Conservation (phyloP, 192 early-diverging fungal genomes). For the Entrophospora sp. region DNA sequence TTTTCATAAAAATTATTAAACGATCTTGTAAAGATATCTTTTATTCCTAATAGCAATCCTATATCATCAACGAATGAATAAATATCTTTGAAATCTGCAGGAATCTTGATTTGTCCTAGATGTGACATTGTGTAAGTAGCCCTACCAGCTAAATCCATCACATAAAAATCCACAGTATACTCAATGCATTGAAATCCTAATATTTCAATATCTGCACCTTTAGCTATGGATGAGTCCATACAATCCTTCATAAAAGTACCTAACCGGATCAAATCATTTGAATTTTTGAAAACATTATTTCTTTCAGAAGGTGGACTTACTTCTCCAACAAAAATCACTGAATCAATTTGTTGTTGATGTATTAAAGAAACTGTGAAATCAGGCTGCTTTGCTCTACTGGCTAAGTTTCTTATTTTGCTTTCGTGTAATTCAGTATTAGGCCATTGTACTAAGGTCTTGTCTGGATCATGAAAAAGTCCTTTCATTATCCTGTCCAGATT, state of each 20-base stretch:
- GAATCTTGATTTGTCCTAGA: neutral
- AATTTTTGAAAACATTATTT: neutral
- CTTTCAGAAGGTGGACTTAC: neutral
- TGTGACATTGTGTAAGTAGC: neutral
- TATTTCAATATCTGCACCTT: neutral
- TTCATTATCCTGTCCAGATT: neutral
- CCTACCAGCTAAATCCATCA: neutral
- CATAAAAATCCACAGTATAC: constrained; percentile 2
- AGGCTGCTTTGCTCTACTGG: neutral
- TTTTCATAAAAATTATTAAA: neutral
- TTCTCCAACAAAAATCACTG: neutral
- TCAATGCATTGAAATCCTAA: constrained; percentile 7
- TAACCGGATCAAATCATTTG: neutral
- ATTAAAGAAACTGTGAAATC: constrained; percentile 5
- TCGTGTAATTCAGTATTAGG: constrained; percentile 5
- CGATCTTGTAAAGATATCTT: neutral
- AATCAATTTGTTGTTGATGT: neutral
- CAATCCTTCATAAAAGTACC: neutral
- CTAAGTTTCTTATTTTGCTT: neutral
- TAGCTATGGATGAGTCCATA: neutral
- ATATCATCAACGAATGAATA: neutral
- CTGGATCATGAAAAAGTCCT: neutral
- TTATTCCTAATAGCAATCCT: neutral
- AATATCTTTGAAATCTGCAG: neutral
- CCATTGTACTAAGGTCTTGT: neutral